Base-by-base conservation (phyloP, 202 grass and related monocot genomes). In the Eragrostis tef region DNA sequence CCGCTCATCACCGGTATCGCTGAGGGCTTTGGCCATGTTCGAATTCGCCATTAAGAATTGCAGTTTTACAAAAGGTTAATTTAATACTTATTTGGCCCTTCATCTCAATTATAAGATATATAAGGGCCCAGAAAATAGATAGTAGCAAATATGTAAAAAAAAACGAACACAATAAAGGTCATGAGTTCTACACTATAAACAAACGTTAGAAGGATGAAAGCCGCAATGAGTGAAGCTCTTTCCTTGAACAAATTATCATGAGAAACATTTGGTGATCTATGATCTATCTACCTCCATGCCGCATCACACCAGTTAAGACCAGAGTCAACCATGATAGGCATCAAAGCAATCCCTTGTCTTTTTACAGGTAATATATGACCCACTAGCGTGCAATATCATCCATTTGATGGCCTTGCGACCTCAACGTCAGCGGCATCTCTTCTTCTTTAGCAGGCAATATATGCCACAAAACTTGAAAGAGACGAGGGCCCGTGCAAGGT, bases 391-490 rank as follows among this genome's bases (percentile, higher is more conserved):
- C 73, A 63, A 4, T 26, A 64, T 43, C 41, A 76, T 72, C 41
- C 59, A 54, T 83, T 65, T 60, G 59, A 61, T 82, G 51, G 61
- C 19, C 79, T 62, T 48, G 73, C 45, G 74, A 75, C 45, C 60
- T 61, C 17, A 48, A 77, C 9, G 44, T 78, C 19, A 83, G 82
- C 48, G 48, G 73, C 10, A 54, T 68, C 61, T 84, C 83, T 45
- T 73, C n/a, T n/a, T n/a, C 71, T 89, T 87, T 52, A 41, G 53
- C 50, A 57, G n/a, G 81, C 77, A 84, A 72, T 76, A 54, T 68
- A 73, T 89, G 74, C 63, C 73, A 70, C 86, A 70, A 45, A 79
- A 89, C 49, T 94, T 78, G 71, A 67, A 89, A 75, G 74, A 54
- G 22, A 66, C 53, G 59, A 52, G 69, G 67, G 54, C 78, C 47